Evolutionary conservation across 2,329 filamentous ascomycete species (phyloP).

Genomic region (Chaetomium globosum): DNA sequence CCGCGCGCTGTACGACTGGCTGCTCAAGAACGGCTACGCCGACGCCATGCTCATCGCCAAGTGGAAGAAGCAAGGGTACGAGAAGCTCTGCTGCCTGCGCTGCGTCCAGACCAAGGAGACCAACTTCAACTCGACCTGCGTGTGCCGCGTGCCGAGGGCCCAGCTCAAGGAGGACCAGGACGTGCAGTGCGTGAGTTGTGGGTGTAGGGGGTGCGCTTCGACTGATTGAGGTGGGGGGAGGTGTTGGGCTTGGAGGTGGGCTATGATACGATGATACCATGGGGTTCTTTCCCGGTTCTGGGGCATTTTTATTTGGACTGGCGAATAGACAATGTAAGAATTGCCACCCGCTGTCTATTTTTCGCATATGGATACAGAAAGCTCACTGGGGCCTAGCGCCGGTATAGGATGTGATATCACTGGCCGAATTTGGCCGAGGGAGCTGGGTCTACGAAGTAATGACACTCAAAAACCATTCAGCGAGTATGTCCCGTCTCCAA

Average conservation of each 20-base stretch:
- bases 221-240: slow-evolving; percentile 60
- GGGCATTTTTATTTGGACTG: neutral
- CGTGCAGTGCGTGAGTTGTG: slow-evolving; percentile 92
- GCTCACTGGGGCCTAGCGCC: slow-evolving; percentile 24
- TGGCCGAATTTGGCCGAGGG: slow-evolving; percentile 3
- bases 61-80: slow-evolving; percentile 99
- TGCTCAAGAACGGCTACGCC: slow-evolving; percentile 94
- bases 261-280: slow-evolving; percentile 23
- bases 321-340: slow-evolving; percentile 27
- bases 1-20: slow-evolving; percentile 89
- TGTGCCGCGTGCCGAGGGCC: slow-evolving; percentile 89
- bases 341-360: slow-evolving; percentile 10
- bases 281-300: neutral
- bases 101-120: slow-evolving; percentile 99
- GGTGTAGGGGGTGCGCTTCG: slow-evolving; percentile 87
- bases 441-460: slow-evolving; percentile 21
- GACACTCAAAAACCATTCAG: slow-evolving; percentile 16
- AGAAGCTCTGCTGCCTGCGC: slow-evolving; percentile 94
- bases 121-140: slow-evolving; percentile 96
- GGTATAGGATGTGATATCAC: slow-evolving; percentile 1
- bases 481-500: slow-evolving; percentile 23
- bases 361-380: neutral
- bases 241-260: neutral
- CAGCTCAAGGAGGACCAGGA: slow-evolving; percentile 88
- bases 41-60: slow-evolving; percentile 96